Conservation (phyloP, 169 alveolate genomes). For the Perkinsus marinus region DNA sequence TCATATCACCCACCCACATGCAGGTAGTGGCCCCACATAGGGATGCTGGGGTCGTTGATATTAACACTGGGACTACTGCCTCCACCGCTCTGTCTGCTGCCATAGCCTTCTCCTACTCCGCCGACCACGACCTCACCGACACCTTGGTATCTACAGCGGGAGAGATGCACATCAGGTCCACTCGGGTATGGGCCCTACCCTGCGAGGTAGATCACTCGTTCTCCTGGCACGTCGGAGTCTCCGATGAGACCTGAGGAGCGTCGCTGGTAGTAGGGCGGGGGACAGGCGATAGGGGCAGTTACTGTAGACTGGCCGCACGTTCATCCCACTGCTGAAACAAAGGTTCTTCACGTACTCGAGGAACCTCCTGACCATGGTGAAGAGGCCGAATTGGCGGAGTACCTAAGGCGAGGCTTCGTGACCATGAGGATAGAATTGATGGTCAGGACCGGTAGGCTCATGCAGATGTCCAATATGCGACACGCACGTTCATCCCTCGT, state of each 20-base stretch:
- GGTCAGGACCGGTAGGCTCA: background rate
- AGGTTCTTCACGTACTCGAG: background rate
- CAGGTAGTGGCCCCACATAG: background rate
- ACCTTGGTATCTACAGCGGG: background rate
- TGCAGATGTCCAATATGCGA: background rate
- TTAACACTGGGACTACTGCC: background rate
- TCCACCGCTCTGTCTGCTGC: background rate
- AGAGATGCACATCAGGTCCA: background rate
- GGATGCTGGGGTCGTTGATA: background rate
- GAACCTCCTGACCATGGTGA: background rate
- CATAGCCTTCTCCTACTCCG: background rate
- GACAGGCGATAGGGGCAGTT: background rate
- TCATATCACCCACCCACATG: background rate
- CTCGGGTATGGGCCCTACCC: background rate
- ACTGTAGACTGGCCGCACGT: background rate
- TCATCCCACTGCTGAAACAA: background rate
- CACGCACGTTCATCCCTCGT: background rate
- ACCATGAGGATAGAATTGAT: background rate
- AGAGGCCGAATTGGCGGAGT: background rate
- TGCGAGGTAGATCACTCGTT: background rate
- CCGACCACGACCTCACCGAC: background rate
- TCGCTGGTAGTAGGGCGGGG: too few species aligned
- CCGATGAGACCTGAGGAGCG: background rate
- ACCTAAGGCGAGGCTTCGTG: background rate
- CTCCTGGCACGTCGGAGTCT: background rate